Base-by-base conservation (phyloP, 2,329 filamentous ascomycete species). In the Macrophomina tecta region DNA sequence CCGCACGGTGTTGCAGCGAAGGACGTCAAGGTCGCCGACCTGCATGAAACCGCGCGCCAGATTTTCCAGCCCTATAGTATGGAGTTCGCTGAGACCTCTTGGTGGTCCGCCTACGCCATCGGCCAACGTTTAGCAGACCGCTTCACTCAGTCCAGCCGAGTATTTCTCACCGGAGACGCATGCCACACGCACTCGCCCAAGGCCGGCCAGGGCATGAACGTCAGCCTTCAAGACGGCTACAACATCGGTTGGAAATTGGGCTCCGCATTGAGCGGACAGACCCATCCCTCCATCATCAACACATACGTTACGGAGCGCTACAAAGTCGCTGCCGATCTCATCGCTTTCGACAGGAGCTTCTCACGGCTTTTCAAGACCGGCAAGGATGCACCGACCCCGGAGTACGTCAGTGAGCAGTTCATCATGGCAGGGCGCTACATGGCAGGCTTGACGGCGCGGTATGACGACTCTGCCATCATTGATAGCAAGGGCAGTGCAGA, bases 101-200 rank as follows among this genome's bases (percentile, higher is more conserved):
- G 90, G 89, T 92, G 91, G 79, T 90, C 89, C 53, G 87, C 88
- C 51, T 92, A 91, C 74, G 85, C 88, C 70, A 89, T 91, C 67
- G 88, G 89, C 11, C 89, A 91, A 79, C 86, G 91, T 18, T 85
- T 93, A 28, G 91, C 90, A 1, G 87, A 87, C 70, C 84, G 86
- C 55, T 93, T 93, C 79, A 85, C 87, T 70, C 87, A 90, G 72
- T 82, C 85, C 55, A 80, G 87, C 68, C 84, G 87, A 16, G 85
- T 90, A n/a, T 92, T 92, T 75, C 81, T 92, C 46, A 87, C 88
- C 12, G 89, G 89, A 16, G 90, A 92, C 73, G 89, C 89, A 40
- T 89, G 88, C 81, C 74, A 86, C 70, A 91, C 89, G 0, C 90
- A 92, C 73, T 90, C 87, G 2, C 90, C 90, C 4, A 91, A 91